Base-by-base conservation (phyloP, 2,329 filamentous ascomycete species). In the Fonsecaea multimorphosa region DNA sequence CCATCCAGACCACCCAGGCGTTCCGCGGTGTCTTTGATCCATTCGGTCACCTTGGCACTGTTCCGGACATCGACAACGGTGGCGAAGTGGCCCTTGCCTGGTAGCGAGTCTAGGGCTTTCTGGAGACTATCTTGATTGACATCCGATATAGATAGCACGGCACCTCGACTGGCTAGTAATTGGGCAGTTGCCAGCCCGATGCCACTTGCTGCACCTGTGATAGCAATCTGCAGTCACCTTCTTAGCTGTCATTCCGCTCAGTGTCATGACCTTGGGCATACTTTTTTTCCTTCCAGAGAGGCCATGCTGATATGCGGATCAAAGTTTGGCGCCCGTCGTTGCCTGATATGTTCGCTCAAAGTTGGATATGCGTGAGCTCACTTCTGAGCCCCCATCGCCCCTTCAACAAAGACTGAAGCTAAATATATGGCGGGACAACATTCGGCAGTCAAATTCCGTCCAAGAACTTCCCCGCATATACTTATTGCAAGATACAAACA, bases 41-140 rank as follows among this genome's bases (percentile, higher is more conserved):
- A 70, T 2, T 19, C 46, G 29, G 66, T 59, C 24, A 70, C 66
- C 2, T 52, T 14, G 19, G 31, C 12, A 12, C 46, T 53, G 5
- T 66, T 36, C 6, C 63, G 31, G 5, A 70, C 66, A 55, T 70
- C 68, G 24, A 70, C 58, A 6, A 63, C 51, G 2, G 63, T 61
- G 34, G 44, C 46, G 7, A 64, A 57, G 12, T 49, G 44, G 11
- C 44, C 44, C 36, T 52, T 34, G 11, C 40, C 54, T 24, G 19
- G 19, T 5, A 64, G 12, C 14, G 14, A 24, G 19, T 58, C 27
- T 6, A 53, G 11, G 9, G 49, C 61, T 2, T 12, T 27, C 3
- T 64, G 19, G n/a, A 64, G 55, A 1, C 36, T 22, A 9, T 52
- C 31, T 16, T 24, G 38, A 29, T 65, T 61, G 57, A 65, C 40